phyloP scores from a whole-genome alignment of 805 yeast species.

The Candida suzukii region DNA sequence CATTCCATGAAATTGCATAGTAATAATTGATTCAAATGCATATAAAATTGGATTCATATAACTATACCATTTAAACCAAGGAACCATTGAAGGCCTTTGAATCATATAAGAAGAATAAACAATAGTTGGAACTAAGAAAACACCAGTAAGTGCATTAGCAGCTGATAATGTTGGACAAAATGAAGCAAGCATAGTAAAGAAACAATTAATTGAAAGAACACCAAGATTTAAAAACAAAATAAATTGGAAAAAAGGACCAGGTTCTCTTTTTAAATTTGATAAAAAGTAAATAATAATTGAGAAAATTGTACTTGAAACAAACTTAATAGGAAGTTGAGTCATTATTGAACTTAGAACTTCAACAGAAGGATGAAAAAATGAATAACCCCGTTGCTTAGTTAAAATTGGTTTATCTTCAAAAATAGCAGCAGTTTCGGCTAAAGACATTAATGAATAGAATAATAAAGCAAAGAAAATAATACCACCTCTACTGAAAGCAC shows the following conservation, averaged over 20 bases:
- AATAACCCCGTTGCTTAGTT: conserved; percentile 57
- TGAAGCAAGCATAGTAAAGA: conserved; percentile 51
- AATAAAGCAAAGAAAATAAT: conserved; percentile 53
- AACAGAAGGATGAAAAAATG: conserved; percentile 58
- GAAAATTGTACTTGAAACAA: conserved; percentile 40
- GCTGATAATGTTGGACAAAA: conserved; percentile 39
- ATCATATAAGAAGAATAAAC: conserved; percentile 63
- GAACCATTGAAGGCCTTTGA: conserved; percentile 50
- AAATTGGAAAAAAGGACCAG: conserved; percentile 50
- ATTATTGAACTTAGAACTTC: conserved; percentile 53
- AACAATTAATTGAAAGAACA: conserved; percentile 39
- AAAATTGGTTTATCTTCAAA: conserved; percentile 58
- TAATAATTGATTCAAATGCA: conserved; percentile 47
- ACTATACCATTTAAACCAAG: conserved; percentile 56
- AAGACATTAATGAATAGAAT: conserved; percentile 52
- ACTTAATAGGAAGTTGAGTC: conserved; percentile 51
- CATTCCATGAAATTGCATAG: conserved; percentile 49
- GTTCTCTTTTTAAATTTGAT: conserved; percentile 41
- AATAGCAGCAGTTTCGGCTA: conserved; percentile 54
- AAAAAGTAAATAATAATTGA: conserved; percentile 45
- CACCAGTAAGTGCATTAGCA: conserved; percentile 57
- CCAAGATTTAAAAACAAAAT: conserved; percentile 31
- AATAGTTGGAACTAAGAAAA: conserved; percentile 40
- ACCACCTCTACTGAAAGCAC: conserved; percentile 60
- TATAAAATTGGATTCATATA: conserved; percentile 42